A percentile compares a stretch with the other conserved stretches of the same genome.
phyloP scores from a whole-genome alignment of 2,329 filamentous ascomycete genomes.

The Sclerotinia minor region DNA sequence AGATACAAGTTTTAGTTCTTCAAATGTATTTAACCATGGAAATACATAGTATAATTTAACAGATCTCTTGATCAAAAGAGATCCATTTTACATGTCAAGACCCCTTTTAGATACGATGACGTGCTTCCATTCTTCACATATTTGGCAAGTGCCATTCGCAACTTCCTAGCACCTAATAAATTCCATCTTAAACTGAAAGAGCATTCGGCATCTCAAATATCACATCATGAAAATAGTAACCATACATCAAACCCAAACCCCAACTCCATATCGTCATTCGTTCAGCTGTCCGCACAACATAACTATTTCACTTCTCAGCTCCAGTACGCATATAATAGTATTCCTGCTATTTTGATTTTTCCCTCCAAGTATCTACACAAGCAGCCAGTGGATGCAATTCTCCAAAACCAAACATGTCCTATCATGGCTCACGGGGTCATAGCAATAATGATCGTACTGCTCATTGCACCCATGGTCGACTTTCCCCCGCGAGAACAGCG shows the following conservation, averaged over 20 bases:
- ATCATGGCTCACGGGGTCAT: conserved; percentile 21
- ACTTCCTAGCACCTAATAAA: background rate
- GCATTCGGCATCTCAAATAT: background rate
- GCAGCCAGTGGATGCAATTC: background rate
- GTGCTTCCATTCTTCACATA: background rate
- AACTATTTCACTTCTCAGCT: conserved; percentile 9
- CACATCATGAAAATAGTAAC: background rate
- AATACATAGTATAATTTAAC: conserved; percentile 8
- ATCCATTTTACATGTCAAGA: background rate
- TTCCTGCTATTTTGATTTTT: conserved; percentile 19
- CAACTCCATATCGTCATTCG: conserved; percentile 11
- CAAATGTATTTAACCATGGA: background rate
- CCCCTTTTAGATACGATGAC: background rate
- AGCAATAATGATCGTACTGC: background rate
- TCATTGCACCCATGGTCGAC: background rate
- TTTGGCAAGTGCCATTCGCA: conserved; percentile 18
- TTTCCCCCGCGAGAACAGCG: background rate
- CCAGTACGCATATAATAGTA: conserved; percentile 9
- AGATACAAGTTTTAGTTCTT: background rate
- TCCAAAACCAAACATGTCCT: background rate
- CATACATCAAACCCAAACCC: background rate
- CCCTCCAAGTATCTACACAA: conserved; percentile 13
- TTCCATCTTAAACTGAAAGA: background rate
- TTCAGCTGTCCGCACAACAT: conserved; percentile 9
- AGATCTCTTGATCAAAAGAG: background rate